phyloP scores from a whole-genome alignment of 495 filamentous ascomycete genomes.

The Xylaria nigripes region DNA sequence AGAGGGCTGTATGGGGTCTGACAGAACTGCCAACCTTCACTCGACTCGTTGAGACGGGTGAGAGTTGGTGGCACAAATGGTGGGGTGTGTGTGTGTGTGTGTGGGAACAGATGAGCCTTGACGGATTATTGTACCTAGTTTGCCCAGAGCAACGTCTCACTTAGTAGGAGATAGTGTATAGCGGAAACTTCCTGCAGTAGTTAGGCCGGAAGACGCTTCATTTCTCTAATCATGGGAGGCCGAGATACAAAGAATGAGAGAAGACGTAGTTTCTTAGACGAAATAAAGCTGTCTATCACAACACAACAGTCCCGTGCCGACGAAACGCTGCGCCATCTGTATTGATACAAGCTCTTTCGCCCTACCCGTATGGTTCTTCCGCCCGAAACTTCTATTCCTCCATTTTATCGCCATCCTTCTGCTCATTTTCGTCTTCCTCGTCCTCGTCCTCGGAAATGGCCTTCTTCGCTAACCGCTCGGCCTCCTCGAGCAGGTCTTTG shows the following conservation, averaged over 20 bases:
- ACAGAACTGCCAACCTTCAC: too few species aligned
- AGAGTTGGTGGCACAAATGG: neutral
- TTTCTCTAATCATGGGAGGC: neutral
- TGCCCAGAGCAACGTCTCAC: neutral
- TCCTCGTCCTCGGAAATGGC: slow-evolving; percentile 68
- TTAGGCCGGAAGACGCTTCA: neutral
- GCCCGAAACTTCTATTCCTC: slow-evolving; percentile 70
- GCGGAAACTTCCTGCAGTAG: neutral
- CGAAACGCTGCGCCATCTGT: slow-evolving; percentile 1
- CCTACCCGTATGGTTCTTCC: too few species aligned
- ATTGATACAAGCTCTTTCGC: slow-evolving; percentile 11
- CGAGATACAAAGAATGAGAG: neutral
- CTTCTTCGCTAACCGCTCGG: slow-evolving; percentile 79
- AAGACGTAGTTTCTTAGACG: slow-evolving; percentile 4
- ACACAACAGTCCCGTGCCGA: slow-evolving; percentile 1
- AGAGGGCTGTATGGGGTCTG: too few species aligned
- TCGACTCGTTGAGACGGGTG: neutral
- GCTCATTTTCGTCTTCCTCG: slow-evolving; percentile 49
- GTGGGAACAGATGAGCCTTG: neutral
- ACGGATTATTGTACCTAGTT: neutral
- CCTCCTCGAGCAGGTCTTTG: slow-evolving; percentile 79
- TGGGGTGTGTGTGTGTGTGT: neutral
- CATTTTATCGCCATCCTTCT: slow-evolving; percentile 59
- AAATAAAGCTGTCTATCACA: neutral
- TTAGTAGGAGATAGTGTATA: neutral